Evolutionary conservation across 495 filamentous ascomycete species (phyloP), one percentile per base, ranked within the genome.

Genomic region (Tetracladium marchalianum): DNA sequence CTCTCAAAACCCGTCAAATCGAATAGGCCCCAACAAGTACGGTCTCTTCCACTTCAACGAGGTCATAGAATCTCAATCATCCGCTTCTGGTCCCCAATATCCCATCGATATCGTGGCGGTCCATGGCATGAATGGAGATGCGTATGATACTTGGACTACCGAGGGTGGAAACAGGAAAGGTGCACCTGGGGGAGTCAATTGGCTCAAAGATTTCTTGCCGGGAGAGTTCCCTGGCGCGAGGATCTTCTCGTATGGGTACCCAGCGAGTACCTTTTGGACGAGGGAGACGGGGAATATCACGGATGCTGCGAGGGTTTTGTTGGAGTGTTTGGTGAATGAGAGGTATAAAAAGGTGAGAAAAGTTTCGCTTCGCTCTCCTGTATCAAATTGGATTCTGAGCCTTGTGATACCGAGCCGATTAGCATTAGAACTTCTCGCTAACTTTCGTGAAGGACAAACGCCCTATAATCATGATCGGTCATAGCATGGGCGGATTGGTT

Each of bases 401-500:
- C n/a, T 35, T 9, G n/a, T 9, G 33, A 9, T 35, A 9, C 9
- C 33, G 33, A 9, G n/a, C n/a, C n/a, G n/a, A n/a, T n/a, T n/a
- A n/a, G n/a, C n/a, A n/a, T n/a, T n/a, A n/a, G n/a, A n/a, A n/a
- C n/a, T n/a, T n/a, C n/a, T n/a, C n/a, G n/a, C n/a, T n/a, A n/a
- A n/a, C n/a, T n/a, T 35, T 38, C 15, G 13, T 38, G 42, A n/a
- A 45, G 35, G 12, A 35, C 12, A 45, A 45, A 15, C 33, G 51
- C 9, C 68, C 68, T 0, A 54, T 71, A 4, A 58, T 71, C 1
- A 69, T 72, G 41, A 52, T 70, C 15, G 61, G 53, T 11, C 68
- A 71, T 50, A 64, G 56, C 4, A 70, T 72, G 70, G 70, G 70
- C 2, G 70, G 70, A 0, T 51, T 76, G 0, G 54, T 76, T 1